Evolutionary conservation across 2,329 filamentous ascomycete species (phyloP), one percentile per base, ranked within the genome.

Genomic region (Tolypocladium tundrense): DNA sequence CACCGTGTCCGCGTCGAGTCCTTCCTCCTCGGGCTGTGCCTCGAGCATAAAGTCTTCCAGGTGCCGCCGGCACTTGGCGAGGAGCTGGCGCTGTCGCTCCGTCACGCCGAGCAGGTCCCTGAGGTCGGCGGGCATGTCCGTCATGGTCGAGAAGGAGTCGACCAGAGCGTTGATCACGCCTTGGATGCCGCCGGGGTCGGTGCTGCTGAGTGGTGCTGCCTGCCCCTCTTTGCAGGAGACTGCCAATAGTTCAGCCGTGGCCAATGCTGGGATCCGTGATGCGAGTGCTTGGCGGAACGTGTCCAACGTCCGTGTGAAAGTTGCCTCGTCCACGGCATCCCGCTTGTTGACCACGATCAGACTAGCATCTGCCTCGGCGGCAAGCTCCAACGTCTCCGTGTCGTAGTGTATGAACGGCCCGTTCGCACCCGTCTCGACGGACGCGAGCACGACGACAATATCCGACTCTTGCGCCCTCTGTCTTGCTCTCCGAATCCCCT

Each of bases 31-130:
- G 9, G 66, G 64, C 53, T 69, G 67, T 16, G 85, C 82, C 66
- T 87, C 83, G 11, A 68, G 72, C 60, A 93, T 74, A 69, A 96
- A 99, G 27, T 84, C 81, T 54, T 88, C 80, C 1, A 99, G 80
- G 68, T 91, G 84, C 41, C 70, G 69, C 14, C 87, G 78, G 69
- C 93, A 96, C 68, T 85, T 80, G 54, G 84, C 80, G 53, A 99
- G 80, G 56, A 97, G 85, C 69, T 91, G 82, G 55, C 88, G 83
- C 76, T 99, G 94, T 59, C 94, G 87, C 72, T 93, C 90, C 21
- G 90, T 96, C 42, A 96, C 92, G 58, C 92, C 92, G 4, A 97
- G 81, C 5, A 94, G 87, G 66, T 96, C 90, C 73, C 91, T 84
- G 77, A 90, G 86, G 61, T 90, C 84, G 4, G 81, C 80, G 13